phyloP scores from a whole-genome alignment of 2,329 filamentous ascomycete species.

The Sporothrix mexicana region DNA sequence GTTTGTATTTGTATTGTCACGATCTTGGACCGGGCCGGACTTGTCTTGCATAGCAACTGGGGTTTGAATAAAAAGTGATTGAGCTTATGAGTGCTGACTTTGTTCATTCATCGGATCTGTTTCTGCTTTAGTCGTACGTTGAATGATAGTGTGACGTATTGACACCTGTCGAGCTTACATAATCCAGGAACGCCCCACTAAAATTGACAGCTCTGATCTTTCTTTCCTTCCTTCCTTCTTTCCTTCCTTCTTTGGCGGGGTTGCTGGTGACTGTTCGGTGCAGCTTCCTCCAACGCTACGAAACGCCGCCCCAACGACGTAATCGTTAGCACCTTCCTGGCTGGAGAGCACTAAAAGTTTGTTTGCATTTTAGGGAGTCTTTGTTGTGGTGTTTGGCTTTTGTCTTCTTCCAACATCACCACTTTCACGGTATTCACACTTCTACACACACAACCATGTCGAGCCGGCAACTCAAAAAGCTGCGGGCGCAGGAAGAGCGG shows the following conservation, averaged over 20 bases:
- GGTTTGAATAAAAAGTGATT: too few species aligned
- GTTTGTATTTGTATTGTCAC: background rate
- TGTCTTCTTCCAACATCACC: background rate
- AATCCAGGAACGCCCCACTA: background rate
- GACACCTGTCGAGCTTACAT: background rate
- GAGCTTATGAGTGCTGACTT: too few species aligned
- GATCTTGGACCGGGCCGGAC: background rate
- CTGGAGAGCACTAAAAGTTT: background rate
- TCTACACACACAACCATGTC: constrained; percentile 50
- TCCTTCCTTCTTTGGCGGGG: background rate
- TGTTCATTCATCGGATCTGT: too few species aligned
- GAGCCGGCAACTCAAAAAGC: constrained; percentile 58
- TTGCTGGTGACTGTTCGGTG: constrained; percentile 17
- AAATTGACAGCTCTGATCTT: background rate
- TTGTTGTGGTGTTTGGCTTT: background rate
- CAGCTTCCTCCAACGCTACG: background rate
- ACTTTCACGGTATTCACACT: background rate
- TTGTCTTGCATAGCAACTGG: constrained; percentile 24
- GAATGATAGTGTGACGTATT: too few species aligned
- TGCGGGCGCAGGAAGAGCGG: constrained; percentile 56
- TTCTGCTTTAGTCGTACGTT: too few species aligned
- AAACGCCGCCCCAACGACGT: constrained; percentile 5
- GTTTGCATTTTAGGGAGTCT: background rate
- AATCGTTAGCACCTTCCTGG: background rate
- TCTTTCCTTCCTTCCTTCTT: too few species aligned